phyloP scores from a whole-genome alignment of 2,329 filamentous ascomycete genomes.

The Penicillium griseofulvum region DNA sequence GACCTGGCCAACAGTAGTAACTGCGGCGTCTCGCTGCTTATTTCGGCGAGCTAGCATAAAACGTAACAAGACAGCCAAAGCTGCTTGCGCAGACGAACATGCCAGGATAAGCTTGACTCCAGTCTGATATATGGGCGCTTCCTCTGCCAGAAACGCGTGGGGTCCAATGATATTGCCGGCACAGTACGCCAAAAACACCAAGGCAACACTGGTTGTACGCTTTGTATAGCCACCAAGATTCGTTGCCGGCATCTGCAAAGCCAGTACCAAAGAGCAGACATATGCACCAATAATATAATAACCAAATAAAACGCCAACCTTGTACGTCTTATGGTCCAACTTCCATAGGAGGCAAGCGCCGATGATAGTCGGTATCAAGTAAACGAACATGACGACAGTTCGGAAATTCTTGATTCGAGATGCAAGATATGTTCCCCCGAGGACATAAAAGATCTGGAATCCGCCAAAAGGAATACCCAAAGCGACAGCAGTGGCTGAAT shows the following conservation, averaged over 20 bases:
- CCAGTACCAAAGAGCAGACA: constrained; percentile 54
- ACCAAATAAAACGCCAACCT: constrained; percentile 50
- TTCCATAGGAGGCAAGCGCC: constrained; percentile 54
- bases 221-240: constrained; percentile 53
- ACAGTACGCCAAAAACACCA: constrained; percentile 47
- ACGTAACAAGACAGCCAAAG: constrained; percentile 19
- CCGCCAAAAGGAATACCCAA: constrained; percentile 56
- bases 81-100: constrained; percentile 22
- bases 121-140: constrained; percentile 50
- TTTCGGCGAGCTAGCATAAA: constrained; percentile 21
- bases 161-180: constrained; percentile 49
- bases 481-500: constrained; percentile 49
- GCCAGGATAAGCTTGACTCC: constrained; percentile 53
- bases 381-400: constrained; percentile 54
- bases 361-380: constrained; percentile 52
- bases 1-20: neutral
- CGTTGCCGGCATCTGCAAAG: constrained; percentile 43
- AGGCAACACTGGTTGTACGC: constrained; percentile 47
- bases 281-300: constrained; percentile 53
- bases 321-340: constrained; percentile 42
- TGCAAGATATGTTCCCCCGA: constrained; percentile 53
- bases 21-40: constrained; percentile 12
- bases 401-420: constrained; percentile 52
- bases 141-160: constrained; percentile 43
- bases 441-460: constrained; percentile 53